These are phyloP conservation scores for Podila clonocystis DNA, from an alignment of 192 early-diverging fungal genomes.

Conservation along the genomic window DNA sequence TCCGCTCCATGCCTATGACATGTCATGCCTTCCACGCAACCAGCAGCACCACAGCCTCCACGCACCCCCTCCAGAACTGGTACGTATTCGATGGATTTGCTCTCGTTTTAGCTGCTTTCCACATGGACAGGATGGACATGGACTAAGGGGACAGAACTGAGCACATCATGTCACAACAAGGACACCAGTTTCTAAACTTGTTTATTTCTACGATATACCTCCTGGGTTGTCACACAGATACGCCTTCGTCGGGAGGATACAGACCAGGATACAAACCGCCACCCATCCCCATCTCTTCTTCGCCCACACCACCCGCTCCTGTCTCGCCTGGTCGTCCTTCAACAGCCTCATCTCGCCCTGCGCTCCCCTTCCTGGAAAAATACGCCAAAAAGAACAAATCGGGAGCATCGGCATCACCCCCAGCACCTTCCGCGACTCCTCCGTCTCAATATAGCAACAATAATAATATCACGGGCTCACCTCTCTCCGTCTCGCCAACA, in stretches of 20 bases:
- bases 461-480: slow-evolving; percentile 40
- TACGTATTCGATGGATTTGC: background rate
- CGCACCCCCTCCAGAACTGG: slow-evolving; percentile 37
- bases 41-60: slow-evolving; percentile 18
- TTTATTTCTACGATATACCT: background rate
- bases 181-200: background rate
- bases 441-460: slow-evolving; percentile 7
- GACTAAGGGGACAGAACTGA: background rate
- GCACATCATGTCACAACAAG: too few relatives aligned
- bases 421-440: slow-evolving; percentile 14
- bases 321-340: slow-evolving; percentile 38
- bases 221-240: background rate
- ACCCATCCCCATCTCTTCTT: slow-evolving; percentile 19
- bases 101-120: background rate
- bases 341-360: slow-evolving; percentile 26
- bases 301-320: slow-evolving; percentile 14
- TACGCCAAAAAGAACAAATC: slow-evolving; percentile 52
- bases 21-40: background rate
- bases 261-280: slow-evolving; percentile 49
- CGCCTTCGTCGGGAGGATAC: slow-evolving; percentile 38
- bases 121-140: background rate
- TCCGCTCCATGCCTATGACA: background rate
- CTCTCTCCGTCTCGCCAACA: slow-evolving; percentile 49
- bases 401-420: slow-evolving; percentile 14
- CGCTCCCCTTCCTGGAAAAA: slow-evolving; percentile 53